Evolutionary conservation across 176 grass and related monocot species (phyloP).

Genomic region (Sorghum bicolor): DNA sequence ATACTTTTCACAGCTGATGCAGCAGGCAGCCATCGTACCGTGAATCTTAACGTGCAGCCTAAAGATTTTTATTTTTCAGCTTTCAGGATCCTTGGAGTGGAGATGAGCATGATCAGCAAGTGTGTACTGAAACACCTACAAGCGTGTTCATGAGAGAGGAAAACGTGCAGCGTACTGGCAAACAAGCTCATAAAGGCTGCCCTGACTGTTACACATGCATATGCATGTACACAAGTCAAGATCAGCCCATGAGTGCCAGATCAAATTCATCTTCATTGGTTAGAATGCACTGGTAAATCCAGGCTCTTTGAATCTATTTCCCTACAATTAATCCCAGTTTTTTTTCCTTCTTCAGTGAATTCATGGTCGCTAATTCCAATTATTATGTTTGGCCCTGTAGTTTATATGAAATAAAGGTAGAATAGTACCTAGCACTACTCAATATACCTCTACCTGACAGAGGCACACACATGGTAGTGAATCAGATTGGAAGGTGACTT

Average conservation of each 20-base stretch:
- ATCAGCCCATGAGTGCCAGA: neutral
- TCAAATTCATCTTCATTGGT: neutral
- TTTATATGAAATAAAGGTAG: neutral
- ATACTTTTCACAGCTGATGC: no score
- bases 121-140: neutral
- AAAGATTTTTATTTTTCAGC: neutral
- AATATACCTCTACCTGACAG: neutral
- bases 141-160: neutral
- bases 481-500: neutral
- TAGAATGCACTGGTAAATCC: no score
- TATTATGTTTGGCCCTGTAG: neutral
- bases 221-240: neutral
- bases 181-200: slow-evolving; percentile 13
- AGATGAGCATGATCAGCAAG: neutral
- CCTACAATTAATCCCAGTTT: no score
- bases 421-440: neutral
- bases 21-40: no score
- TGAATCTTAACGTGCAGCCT: neutral
- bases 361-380: no score
- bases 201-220: neutral
- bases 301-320: no score
- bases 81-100: neutral
- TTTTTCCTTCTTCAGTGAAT: no score
- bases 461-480: neutral
- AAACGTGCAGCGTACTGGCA: slow-evolving; percentile 4